Evolutionary conservation across 2,329 filamentous ascomycete species (phyloP).

Genomic region (Aspergillus felis): DNA sequence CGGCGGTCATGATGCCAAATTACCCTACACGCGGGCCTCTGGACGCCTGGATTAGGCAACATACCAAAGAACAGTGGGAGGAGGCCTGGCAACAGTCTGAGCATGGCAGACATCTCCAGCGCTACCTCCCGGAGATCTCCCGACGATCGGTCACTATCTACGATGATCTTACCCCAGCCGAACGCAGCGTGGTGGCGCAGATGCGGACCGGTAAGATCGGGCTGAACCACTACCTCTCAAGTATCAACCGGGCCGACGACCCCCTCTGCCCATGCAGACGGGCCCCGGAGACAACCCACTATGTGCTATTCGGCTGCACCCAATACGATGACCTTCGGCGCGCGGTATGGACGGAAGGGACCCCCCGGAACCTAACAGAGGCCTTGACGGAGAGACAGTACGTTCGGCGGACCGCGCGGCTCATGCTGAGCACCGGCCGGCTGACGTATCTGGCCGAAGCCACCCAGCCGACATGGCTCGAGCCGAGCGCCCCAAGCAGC

Average conservation of each 20-base stretch:
- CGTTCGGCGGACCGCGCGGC: not conserved
- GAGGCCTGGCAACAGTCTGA: not conserved
- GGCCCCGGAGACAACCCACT: not conserved
- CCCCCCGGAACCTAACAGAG: not conserved
- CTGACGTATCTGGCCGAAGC: not conserved
- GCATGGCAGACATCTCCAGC: not conserved
- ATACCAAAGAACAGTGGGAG: not conserved
- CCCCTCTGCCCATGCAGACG: not conserved
- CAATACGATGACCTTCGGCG: not conserved
- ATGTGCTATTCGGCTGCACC: not conserved
- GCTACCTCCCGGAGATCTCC: not conserved
- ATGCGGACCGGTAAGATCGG: not conserved
- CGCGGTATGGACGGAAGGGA: no score
- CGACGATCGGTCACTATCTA: not conserved
- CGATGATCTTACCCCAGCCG: not conserved
- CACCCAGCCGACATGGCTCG: not conserved
- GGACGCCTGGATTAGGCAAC: not conserved
- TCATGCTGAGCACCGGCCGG: not conserved
- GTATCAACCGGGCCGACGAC: not conserved
- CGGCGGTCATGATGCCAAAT: not conserved
- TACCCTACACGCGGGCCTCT: not conserved
- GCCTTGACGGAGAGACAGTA: not conserved
- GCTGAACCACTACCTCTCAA: not conserved
- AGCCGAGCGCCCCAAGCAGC: not conserved
- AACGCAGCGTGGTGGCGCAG: not conserved